Evolutionary conservation across 2,329 filamentous ascomycete genomes (phyloP).

Genomic region (Aspergillus ochraceus): DNA sequence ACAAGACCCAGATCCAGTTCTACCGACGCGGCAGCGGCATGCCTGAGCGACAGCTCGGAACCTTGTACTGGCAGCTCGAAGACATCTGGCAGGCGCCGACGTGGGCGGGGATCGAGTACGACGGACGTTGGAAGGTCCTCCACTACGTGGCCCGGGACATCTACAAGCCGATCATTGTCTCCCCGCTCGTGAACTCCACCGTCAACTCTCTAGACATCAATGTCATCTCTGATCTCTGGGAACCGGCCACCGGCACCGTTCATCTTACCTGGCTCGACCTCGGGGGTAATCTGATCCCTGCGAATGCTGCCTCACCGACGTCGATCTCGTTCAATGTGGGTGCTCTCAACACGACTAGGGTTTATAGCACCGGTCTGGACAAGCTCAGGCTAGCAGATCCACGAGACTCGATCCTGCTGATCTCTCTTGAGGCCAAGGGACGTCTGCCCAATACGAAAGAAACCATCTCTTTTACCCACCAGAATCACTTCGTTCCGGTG

Average conservation of each 20-base stretch:
- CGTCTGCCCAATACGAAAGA: slow-evolving; percentile 46
- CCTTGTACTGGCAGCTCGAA: slow-evolving; percentile 65
- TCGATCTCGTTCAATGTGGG: slow-evolving; percentile 47
- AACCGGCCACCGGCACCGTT: slow-evolving; percentile 46
- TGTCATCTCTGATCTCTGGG: slow-evolving; percentile 60
- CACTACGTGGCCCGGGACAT: slow-evolving; percentile 60
- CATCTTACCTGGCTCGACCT: slow-evolving; percentile 55
- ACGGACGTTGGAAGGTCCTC: slow-evolving; percentile 63
- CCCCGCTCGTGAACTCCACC: slow-evolving; percentile 55
- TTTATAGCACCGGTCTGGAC: slow-evolving; percentile 43
- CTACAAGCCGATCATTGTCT: slow-evolving; percentile 60
- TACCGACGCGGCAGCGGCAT: slow-evolving; percentile 61
- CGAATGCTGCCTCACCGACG: slow-evolving; percentile 35
- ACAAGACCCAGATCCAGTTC: slow-evolving; percentile 61
- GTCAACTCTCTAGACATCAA: slow-evolving; percentile 55
- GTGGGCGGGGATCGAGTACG: slow-evolving; percentile 64
- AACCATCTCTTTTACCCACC: slow-evolving; percentile 46
- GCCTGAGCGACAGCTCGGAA: slow-evolving; percentile 59
- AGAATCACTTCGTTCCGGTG: slow-evolving; percentile 52
- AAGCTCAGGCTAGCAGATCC: slow-evolving; percentile 34
- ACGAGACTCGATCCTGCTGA: slow-evolving; percentile 43
- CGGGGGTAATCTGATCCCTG: slow-evolving; percentile 44
- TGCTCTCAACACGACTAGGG: slow-evolving; percentile 53
- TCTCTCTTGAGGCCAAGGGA: slow-evolving; percentile 49
- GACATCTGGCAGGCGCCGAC: slow-evolving; percentile 66